Percentiles rank a stretch among this genome's conserved stretches.
These are phyloP conservation scores for Tulasnella sp. DNA, from an alignment of 768 basidiomycete genomes.

Conservation along the genomic window DNA sequence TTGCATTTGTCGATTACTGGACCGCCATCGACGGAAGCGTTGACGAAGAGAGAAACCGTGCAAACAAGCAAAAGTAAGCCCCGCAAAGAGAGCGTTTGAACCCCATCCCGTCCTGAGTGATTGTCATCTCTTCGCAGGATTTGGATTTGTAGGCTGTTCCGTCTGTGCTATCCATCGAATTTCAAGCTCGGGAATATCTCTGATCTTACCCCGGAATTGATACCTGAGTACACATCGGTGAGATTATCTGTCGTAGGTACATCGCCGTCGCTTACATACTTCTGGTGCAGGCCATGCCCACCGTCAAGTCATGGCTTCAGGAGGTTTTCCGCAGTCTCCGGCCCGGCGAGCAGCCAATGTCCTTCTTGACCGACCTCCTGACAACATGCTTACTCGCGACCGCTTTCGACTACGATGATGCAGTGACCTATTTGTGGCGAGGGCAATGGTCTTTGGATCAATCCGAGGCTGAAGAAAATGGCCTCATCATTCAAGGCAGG, in stretches of 20 bases:
- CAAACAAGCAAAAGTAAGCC: neutral
- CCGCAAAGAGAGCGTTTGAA: neutral
- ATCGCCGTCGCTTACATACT: neutral
- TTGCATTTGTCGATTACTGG: neutral
- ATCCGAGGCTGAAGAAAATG: neutral
- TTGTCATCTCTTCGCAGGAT: neutral
- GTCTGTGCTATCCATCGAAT: constrained; percentile 1
- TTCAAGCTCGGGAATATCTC: constrained; percentile 7
- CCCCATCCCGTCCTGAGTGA: neutral
- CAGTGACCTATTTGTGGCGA: neutral
- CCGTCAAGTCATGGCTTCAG: constrained; percentile 20
- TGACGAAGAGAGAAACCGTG: neutral
- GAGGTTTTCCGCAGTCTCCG: neutral
- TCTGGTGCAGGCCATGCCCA: neutral
- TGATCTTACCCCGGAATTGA: neutral
- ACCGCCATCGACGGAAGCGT: neutral
- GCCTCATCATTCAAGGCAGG: neutral
- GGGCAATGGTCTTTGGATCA: constrained; percentile 8
- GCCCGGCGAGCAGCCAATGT: neutral
- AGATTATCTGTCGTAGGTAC: neutral
- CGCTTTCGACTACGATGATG: constrained; percentile 17
- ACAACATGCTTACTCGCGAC: constrained; percentile 2
- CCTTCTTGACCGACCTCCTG: constrained; percentile 8
- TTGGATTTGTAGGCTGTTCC: constrained; percentile 13
- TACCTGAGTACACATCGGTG: constrained; percentile 12